Evolutionary conservation across 2,329 filamentous ascomycete species (phyloP).

Genomic region (Tolypocladium pustulatum): DNA sequence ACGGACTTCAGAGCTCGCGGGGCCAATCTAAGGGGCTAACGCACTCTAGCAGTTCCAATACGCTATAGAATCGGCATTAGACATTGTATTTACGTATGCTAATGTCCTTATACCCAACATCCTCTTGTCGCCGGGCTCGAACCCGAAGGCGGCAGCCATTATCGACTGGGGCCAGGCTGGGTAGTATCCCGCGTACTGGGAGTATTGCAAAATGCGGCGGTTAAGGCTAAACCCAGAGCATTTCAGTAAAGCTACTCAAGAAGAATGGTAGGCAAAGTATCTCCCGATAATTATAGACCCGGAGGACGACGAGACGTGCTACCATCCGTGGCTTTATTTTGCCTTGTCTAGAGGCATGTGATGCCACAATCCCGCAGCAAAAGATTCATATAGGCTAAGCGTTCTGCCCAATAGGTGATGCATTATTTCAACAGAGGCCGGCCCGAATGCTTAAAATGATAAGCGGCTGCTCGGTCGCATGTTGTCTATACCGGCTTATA

Average conservation of each 20-base stretch:
- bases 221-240: conserved; percentile 10
- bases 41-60: too few relatives aligned
- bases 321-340: conserved; percentile 22
- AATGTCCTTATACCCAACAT: conserved; percentile 16
- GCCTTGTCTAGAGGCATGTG: conserved; percentile 4
- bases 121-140: conserved; percentile 8
- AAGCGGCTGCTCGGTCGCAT: too few relatives aligned
- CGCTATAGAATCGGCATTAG: too few relatives aligned
- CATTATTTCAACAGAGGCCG: too few relatives aligned
- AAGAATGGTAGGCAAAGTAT: conserved; percentile 20
- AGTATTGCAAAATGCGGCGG: conserved; percentile 17
- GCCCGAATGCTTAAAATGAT: too few relatives aligned
- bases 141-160: conserved; percentile 10
- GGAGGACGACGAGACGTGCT: conserved; percentile 19
- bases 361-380: neutral
- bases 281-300: conserved; percentile 18
- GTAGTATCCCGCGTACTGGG: conserved; percentile 23
- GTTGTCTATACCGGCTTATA: too few relatives aligned
- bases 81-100: conserved; percentile 14
- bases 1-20: too few relatives aligned
- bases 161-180: conserved; percentile 20
- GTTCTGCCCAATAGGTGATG: too few relatives aligned
- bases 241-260: conserved; percentile 11
- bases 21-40: too few relatives aligned
- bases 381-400: too few relatives aligned